These are phyloP conservation scores for Venustampulla echinocandica DNA, from an alignment of 495 filamentous ascomycete genomes.

Conservation along the genomic window DNA sequence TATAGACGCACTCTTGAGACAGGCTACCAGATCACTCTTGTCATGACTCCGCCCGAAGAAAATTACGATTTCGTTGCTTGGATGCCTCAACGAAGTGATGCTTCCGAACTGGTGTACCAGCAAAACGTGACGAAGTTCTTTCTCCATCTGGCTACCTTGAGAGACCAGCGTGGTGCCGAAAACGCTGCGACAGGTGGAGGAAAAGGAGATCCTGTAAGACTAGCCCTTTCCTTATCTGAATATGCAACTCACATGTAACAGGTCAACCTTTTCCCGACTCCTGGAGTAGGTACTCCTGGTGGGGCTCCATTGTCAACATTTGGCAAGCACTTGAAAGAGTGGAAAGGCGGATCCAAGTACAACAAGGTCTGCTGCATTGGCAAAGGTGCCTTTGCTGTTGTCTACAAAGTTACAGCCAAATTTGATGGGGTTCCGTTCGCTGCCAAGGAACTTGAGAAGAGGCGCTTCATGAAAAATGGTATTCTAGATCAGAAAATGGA, in stretches of 20 bases:
- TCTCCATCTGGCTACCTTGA: constrained; percentile 5
- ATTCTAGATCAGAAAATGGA: constrained; percentile 76
- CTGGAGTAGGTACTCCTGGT: constrained; percentile 7
- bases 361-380: constrained; percentile 74
- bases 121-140: constrained; percentile 20
- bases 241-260: constrained; percentile 9
- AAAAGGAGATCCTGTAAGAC: constrained; percentile 14
- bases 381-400: constrained; percentile 87
- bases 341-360: constrained; percentile 76
- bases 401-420: constrained; percentile 76
- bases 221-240: neutral
- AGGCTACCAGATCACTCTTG: constrained; percentile 20
- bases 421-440: constrained; percentile 73
- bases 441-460: constrained; percentile 86
- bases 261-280: constrained; percentile 19
- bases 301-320: constrained; percentile 6
- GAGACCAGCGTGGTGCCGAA: constrained; percentile 2
- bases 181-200: neutral
- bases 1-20: constrained; percentile 23
- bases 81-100: constrained; percentile 46
- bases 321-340: constrained; percentile 40
- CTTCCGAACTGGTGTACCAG: constrained; percentile 13
- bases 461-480: constrained; percentile 80
- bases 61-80: constrained; percentile 73
- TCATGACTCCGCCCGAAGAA: constrained; percentile 26